Conservation (phyloP, 2,329 filamentous ascomycete genomes). For the Trichoderma semiorbis region DNA sequence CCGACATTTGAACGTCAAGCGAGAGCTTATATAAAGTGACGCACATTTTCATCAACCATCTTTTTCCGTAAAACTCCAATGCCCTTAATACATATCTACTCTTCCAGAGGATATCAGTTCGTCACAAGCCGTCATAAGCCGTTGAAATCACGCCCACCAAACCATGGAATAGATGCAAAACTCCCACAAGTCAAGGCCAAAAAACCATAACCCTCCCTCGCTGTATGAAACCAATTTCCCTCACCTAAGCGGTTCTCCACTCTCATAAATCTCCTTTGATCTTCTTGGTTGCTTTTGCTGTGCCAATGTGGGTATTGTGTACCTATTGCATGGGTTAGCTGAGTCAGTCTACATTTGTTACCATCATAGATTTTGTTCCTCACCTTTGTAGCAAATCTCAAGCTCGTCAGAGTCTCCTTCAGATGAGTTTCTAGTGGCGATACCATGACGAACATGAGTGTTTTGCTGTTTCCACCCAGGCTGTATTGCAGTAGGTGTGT, state of each 20-base stretch:
- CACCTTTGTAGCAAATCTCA: conserved; percentile 94
- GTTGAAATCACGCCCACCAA: conserved; percentile 16
- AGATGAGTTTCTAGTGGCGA: conserved; percentile 87
- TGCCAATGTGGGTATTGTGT: conserved; percentile 88
- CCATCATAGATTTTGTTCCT: conserved; percentile 18
- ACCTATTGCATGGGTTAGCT: conserved; percentile 46
- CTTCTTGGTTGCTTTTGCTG: conserved; percentile 72
- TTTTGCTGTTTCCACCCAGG: conserved; percentile 91
- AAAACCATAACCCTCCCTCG: not conserved
- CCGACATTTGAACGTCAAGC: not conserved
- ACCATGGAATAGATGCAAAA: conserved; percentile 13
- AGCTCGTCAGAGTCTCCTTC: conserved; percentile 87
- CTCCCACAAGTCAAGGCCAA: conserved; percentile 8
- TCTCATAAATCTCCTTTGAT: conserved; percentile 40
- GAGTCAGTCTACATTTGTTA: conserved; percentile 21
- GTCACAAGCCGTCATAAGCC: conserved; percentile 3
- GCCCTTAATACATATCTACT: conserved; percentile 8
- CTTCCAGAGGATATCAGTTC: conserved; percentile 9
- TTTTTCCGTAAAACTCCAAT: not conserved
- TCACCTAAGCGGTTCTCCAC: not conserved
- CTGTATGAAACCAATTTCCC: not conserved
- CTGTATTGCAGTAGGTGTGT: conserved; percentile 95
- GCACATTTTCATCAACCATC: conserved; percentile 10
- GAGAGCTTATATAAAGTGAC: not conserved
- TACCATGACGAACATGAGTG: conserved; percentile 99